Percentiles rank a stretch among this genome's conserved stretches.
Conservation (phyloP, 139 green algal genomes). For the Coccomyxa sp. region DNA sequence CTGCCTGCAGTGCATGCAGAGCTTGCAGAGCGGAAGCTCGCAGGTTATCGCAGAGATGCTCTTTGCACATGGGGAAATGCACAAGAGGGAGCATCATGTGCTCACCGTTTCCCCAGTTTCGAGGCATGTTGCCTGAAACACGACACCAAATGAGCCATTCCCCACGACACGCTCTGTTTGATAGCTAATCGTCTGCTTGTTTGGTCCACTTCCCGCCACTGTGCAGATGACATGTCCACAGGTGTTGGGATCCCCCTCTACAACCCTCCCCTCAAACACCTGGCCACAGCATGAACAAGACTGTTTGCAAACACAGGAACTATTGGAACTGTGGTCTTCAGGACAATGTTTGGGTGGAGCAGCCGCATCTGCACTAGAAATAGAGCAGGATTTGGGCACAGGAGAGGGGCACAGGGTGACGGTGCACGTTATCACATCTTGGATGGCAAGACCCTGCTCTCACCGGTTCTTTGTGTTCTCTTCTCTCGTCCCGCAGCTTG, state of each 20-base stretch:
- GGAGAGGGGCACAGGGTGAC: no score
- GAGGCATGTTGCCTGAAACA: slow-evolving; percentile 91
- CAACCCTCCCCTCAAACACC: slow-evolving; percentile 62
- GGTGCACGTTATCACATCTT: not conserved
- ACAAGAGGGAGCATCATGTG: not conserved
- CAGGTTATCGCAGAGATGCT: not conserved
- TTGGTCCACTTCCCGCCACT: slow-evolving; percentile 5
- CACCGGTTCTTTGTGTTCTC: slow-evolving; percentile 42
- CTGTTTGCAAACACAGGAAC: no score
- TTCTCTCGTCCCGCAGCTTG: slow-evolving; percentile 37
- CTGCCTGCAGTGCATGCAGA: no score
- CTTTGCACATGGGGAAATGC: not conserved
- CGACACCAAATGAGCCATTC: slow-evolving; percentile 97
- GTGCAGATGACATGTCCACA: slow-evolving; percentile 51
- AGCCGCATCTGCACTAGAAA: no score
- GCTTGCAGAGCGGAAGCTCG: no score
- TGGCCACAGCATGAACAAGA: slow-evolving; percentile 12
- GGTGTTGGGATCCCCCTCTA: slow-evolving; percentile 59
- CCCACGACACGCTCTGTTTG: slow-evolving; percentile 89
- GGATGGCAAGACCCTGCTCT: not conserved
- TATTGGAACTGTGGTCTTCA: no score
- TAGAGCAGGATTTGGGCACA: no score
- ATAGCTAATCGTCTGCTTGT: slow-evolving; percentile 76
- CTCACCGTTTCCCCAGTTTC: slow-evolving; percentile 90
- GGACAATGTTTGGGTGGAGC: no score